Conservation (phyloP, 140 eudicot genomes). For the Erigeron philadelphicus region DNA sequence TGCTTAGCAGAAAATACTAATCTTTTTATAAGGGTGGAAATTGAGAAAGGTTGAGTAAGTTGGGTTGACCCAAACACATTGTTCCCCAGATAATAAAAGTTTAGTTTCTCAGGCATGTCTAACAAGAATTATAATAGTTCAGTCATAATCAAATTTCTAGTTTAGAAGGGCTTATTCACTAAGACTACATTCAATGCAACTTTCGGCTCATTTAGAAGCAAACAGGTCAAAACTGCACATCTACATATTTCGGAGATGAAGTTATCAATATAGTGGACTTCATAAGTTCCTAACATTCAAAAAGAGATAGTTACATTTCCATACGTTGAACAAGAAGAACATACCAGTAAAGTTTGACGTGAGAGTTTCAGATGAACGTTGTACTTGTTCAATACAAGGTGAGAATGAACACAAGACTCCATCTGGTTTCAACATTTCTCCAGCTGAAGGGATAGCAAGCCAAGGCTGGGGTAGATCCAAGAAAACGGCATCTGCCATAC, state of each 20-base stretch:
- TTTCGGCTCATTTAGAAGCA: not conserved
- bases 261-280: slow-evolving; percentile 1
- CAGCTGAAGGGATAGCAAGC: slow-evolving; percentile 92
- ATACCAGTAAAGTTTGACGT: slow-evolving; percentile 61
- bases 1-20: not conserved
- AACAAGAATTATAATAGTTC: not conserved
- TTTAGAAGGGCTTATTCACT: not conserved
- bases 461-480: slow-evolving; percentile 97
- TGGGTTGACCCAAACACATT: slow-evolving; percentile 5
- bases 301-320: not conserved
- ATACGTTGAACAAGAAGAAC: slow-evolving; percentile 2
- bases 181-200: not conserved
- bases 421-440: slow-evolving; percentile 77
- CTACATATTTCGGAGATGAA: not conserved
- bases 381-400: slow-evolving; percentile 99
- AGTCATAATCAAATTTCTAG: not conserved
- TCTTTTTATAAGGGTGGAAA: not conserved
- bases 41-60: not conserved
- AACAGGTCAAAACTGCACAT: not conserved
- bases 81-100: not conserved
- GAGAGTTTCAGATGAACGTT: slow-evolving; percentile 84
- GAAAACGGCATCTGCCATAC: slow-evolving; percentile 79
- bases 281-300: not conserved
- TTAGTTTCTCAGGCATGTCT: not conserved
- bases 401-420: slow-evolving; percentile 91